phyloP scores from a whole-genome alignment of 352 stramenopile species.

The Phytopythium litorale region DNA sequence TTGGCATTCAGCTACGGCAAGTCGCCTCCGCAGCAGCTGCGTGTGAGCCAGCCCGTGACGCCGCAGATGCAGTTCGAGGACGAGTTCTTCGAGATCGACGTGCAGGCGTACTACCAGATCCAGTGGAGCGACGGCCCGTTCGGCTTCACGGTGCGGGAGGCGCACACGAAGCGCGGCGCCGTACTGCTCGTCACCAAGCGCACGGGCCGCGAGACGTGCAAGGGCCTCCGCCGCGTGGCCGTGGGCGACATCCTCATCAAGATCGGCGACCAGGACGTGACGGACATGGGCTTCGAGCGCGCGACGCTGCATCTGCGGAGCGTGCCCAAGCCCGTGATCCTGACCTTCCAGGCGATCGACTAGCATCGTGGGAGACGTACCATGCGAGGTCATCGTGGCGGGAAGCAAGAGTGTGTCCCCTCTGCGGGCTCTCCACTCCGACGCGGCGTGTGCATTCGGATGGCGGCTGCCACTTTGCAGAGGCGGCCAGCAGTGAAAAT shows the following conservation, averaged over 20 bases:
- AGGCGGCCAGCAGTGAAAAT: not conserved
- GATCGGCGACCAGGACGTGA: constrained; percentile 70
- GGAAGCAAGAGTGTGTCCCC: not conserved
- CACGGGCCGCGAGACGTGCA: constrained; percentile 71
- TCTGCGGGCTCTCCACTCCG: not conserved
- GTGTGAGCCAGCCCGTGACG: constrained; percentile 3
- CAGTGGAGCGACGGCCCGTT: constrained; percentile 81
- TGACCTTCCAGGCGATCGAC: constrained; percentile 80
- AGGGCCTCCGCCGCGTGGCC: constrained; percentile 64
- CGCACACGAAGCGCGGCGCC: constrained; percentile 54
- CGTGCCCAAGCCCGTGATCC: constrained; percentile 65
- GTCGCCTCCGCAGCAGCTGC: constrained; percentile 11
- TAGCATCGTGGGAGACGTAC: constrained; percentile 12
- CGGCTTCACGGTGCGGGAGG: constrained; percentile 76
- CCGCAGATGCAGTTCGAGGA: constrained; percentile 29
- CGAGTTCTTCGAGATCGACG: constrained; percentile 62
- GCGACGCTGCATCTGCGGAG: constrained; percentile 68
- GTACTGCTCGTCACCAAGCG: constrained; percentile 81
- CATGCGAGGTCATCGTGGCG: not conserved
- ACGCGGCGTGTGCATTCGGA: not conserved
- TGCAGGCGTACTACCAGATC: constrained; percentile 71
- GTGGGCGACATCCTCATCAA: constrained; percentile 76
- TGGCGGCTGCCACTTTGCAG: not conserved
- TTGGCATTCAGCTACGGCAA: constrained; percentile 22
- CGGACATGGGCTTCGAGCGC: constrained; percentile 68